phyloP scores from a whole-genome alignment of 192 early-diverging fungal genomes.

The Umbelopsis isabellina region DNA sequence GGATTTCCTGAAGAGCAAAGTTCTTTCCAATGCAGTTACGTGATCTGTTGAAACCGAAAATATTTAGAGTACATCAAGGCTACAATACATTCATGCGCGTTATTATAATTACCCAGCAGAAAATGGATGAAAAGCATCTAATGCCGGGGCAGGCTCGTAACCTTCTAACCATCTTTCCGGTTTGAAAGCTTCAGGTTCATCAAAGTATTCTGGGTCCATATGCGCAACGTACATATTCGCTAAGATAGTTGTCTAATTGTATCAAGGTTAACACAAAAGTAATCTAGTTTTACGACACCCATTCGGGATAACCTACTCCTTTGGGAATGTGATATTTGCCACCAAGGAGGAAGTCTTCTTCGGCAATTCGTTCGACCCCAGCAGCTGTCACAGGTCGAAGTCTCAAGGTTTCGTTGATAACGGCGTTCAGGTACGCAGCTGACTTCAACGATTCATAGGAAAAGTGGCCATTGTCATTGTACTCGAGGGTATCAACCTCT shows the following conservation, averaged over 20 bases:
- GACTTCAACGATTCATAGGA: slow-evolving; percentile 37
- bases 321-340: slow-evolving; percentile 31
- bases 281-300: no score
- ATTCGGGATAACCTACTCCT: slow-evolving; percentile 14
- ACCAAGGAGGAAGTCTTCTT: slow-evolving; percentile 26
- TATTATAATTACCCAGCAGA: slow-evolving; percentile 38
- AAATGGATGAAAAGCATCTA: slow-evolving; percentile 54
- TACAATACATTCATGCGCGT: neutral
- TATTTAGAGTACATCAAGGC: neutral
- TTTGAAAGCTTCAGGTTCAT: slow-evolving; percentile 46
- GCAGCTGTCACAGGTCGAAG: slow-evolving; percentile 33
- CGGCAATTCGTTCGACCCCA: slow-evolving; percentile 25
- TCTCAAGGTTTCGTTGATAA: slow-evolving; percentile 44
- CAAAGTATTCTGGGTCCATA: slow-evolving; percentile 42
- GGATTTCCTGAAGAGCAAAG: slow-evolving; percentile 53
- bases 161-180: slow-evolving; percentile 56
- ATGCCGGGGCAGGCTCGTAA: slow-evolving; percentile 25
- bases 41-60: slow-evolving; percentile 28
- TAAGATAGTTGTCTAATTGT: slow-evolving; percentile 10
- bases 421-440: slow-evolving; percentile 44
- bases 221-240: slow-evolving; percentile 18
- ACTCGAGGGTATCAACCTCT: slow-evolving; percentile 41
- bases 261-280: no score
- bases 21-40: slow-evolving; percentile 53
- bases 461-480: slow-evolving; percentile 31